Evolutionary conservation across 345 rosid species (phyloP).

Genomic region (Murraya koenigii): DNA sequence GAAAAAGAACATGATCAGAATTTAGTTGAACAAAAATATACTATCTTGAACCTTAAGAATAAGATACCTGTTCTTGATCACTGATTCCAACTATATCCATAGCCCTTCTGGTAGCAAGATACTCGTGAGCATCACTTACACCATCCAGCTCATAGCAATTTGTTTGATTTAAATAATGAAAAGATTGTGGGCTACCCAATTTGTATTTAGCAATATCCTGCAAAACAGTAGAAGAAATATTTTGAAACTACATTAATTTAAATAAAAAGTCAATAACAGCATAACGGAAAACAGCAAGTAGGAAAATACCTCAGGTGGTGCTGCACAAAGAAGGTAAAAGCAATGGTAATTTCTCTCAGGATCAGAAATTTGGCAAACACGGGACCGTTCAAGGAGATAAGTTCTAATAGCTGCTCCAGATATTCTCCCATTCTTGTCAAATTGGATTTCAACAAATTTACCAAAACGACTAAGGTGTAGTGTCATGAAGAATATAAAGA

Average conservation of each 20-base stretch:
- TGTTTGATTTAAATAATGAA: slow-evolving; percentile 82
- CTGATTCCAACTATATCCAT: slow-evolving; percentile 91
- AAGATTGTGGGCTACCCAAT: slow-evolving; percentile 58
- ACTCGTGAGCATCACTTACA: slow-evolving; percentile 79
- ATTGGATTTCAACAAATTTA: slow-evolving; percentile 92
- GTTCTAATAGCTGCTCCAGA: slow-evolving; percentile 95
- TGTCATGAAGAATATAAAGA: slow-evolving; percentile 16
- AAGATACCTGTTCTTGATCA: slow-evolving; percentile 58
- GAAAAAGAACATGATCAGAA: slow-evolving; percentile 28
- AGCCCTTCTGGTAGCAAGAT: slow-evolving; percentile 84
- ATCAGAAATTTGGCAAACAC: slow-evolving; percentile 88
- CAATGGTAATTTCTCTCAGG: slow-evolving; percentile 96
- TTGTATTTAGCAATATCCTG: slow-evolving; percentile 66
- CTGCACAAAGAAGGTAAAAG: slow-evolving; percentile 92
- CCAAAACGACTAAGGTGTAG: slow-evolving; percentile 77
- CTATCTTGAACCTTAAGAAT: not conserved
- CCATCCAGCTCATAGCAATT: slow-evolving; percentile 74
- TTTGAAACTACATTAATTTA: not conserved
- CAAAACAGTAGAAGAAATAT: slow-evolving; percentile 22
- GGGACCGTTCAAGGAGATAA: slow-evolving; percentile 91
- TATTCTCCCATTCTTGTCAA: slow-evolving; percentile 85
- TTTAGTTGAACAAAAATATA: slow-evolving; percentile 11
- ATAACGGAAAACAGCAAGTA: not conserved
- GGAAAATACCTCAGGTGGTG: slow-evolving; percentile 75
- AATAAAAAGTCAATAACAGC: not conserved